Base-by-base conservation (phyloP, 768 basidiomycete genomes). In the Candolleomyces efflorescens region DNA sequence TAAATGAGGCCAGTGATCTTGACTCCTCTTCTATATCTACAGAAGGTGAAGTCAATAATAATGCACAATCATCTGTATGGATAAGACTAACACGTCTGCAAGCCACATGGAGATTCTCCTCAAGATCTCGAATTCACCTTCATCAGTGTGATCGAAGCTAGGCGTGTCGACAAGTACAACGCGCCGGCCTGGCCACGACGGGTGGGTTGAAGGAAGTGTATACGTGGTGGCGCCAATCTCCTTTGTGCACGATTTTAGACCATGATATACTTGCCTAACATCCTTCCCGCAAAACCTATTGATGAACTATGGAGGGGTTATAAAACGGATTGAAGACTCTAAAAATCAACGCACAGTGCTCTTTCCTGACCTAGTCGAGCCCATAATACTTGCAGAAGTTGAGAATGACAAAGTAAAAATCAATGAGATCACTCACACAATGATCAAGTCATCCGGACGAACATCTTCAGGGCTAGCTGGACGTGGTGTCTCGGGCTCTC, bases 151-250 rank as follows among this genome's bases (percentile, higher is more conserved):
- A 39, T 69, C 64, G 54, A 71, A 69, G 1, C 69, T 67, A 0
- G 69, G 68, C 0, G 68, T 68, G 53, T 72, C 70, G 20, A 70
- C 64, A 6, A 71, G 53, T 2, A 68, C 62, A 15, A 68, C 12
- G 20, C 57, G 49, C 22, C 51, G 23, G 4, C 23, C 3, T 4
- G 49, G 49, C 3, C 15, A 50, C 15, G n/a, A 15, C 1, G 23
- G 24, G 32, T 50, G 36, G 27, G 7, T 41, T 26, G 13, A 15
- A 15, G 18, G 18, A 23, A 41, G 39, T 20, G 15, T 49, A 27
- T 23, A 36, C 48, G 23, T 43, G 24, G 24, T 24, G n/a, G 5
- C 23, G 38, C 26, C 50, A 38, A 27, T 52, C 23, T 17, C 50
- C 48, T 43, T 37, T 26, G 26, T 51, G 48, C n/a, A 51, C 38